Percentiles rank a stretch among this genome's conserved stretches.
phyloP scores from a whole-genome alignment of 2,329 filamentous ascomycete species.

The Decorospora gaudefroyi region DNA sequence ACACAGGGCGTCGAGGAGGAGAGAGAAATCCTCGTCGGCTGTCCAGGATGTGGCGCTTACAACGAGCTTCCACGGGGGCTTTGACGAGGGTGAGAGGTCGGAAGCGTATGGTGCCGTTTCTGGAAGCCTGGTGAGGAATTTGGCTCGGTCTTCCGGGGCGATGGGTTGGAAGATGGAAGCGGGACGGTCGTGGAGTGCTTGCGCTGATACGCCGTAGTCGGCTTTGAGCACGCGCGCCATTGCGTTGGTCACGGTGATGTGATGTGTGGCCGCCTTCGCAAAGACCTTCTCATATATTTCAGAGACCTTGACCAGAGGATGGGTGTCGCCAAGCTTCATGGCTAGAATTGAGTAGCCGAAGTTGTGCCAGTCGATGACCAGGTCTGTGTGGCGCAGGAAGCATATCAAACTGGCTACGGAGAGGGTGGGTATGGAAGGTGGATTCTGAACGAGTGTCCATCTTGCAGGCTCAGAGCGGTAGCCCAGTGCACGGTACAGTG shows the following conservation, averaged over 20 bases:
- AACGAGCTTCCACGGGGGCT: conserved; percentile 67
- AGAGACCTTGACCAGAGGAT: conserved; percentile 78
- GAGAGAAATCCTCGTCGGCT: conserved; percentile 88
- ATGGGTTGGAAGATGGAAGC: conserved; percentile 80
- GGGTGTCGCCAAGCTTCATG: conserved; percentile 63
- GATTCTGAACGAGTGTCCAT: conserved; percentile 92
- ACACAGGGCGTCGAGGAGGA: conserved; percentile 82
- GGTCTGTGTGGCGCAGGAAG: conserved; percentile 74
- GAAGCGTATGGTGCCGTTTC: conserved; percentile 65
- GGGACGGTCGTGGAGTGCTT: conserved; percentile 73
- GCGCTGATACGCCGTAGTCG: conserved; percentile 66
- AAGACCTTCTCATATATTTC: conserved; percentile 76
- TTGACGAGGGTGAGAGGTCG: conserved; percentile 55
- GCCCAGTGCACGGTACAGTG: conserved; percentile 70
- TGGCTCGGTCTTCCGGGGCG: conserved; percentile 45
- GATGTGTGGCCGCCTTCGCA: conserved; percentile 69
- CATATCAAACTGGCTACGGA: conserved; percentile 74
- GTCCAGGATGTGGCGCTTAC: conserved; percentile 98
- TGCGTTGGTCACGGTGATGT: conserved; percentile 86
- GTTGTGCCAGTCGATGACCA: conserved; percentile 98
- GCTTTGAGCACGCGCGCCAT: conserved; percentile 76
- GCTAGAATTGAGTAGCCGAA: conserved; percentile 94
- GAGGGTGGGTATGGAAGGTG: conserved; percentile 90
- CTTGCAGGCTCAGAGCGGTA: conserved; percentile 74
- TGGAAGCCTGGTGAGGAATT: conserved; percentile 68